These are phyloP conservation scores for Phlegmacium glaucopus DNA, from an alignment of 768 basidiomycete genomes.

Conservation along the genomic window DNA sequence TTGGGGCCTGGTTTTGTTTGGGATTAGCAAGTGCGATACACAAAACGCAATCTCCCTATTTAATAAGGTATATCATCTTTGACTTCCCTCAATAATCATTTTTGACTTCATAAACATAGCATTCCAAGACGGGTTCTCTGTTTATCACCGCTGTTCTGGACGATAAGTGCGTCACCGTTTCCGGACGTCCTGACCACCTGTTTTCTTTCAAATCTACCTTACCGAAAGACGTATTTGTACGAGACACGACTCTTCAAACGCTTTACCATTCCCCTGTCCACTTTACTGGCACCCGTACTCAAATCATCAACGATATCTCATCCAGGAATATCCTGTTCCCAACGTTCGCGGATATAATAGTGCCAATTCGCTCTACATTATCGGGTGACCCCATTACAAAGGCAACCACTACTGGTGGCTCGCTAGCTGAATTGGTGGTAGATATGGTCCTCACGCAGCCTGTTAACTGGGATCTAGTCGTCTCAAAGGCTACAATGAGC, in stretches of 20 bases:
- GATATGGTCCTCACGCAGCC: conserved; percentile 49
- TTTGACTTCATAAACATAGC: conserved; percentile 5
- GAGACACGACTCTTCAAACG: conserved; percentile 43
- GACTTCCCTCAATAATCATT: neutral
- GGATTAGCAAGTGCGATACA: conserved; percentile 18
- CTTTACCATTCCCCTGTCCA: conserved; percentile 49
- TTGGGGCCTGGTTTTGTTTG: conserved; percentile 45
- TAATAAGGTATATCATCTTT: conserved; percentile 18
- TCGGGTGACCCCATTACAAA: conserved; percentile 35
- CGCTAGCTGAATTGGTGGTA: conserved; percentile 41
- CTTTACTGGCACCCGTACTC: conserved; percentile 27
- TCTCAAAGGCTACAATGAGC: conserved; percentile 22
- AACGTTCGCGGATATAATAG: conserved; percentile 39
- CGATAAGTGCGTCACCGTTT: conserved; percentile 48
- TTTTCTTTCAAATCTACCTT: conserved; percentile 37
- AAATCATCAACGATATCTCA: conserved; percentile 41
- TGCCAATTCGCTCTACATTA: conserved; percentile 44
- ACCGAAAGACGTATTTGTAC: conserved; percentile 31
- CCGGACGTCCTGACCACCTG: conserved; percentile 53
- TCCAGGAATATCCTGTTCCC: conserved; percentile 50
- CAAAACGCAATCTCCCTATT: conserved; percentile 19
- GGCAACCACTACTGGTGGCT: conserved; percentile 6
- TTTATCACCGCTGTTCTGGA: conserved; percentile 51
- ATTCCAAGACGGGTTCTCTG: conserved; percentile 22
- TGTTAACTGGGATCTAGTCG: conserved; percentile 50